Evolutionary conservation across 75 land plant species (phyloP), one percentile per base, ranked within the genome.

Genomic region (Pinus albicaulis): DNA sequence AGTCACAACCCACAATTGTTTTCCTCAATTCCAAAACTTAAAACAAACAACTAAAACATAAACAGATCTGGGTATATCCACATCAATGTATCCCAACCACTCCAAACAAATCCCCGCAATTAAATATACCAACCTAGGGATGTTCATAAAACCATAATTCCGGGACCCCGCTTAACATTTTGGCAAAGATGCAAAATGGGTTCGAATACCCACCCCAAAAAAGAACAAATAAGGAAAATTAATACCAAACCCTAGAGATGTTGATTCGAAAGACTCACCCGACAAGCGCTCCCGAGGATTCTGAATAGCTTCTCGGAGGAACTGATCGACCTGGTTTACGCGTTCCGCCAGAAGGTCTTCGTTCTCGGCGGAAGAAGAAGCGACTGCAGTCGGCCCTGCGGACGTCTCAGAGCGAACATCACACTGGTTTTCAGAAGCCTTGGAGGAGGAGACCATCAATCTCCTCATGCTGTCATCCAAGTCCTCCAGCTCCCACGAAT

Each of bases 401-500:
- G 53, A 48, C 53, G 53, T 48, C 53, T 48, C 53, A 10, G 53
- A 48, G 53, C 53, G 53, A 3, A 11, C 53, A 48, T 10, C 53
- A 11, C 53, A 48, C 11, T 48, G 53, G 53, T 11, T 48, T 11
- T 48, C 53, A 12, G 53, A 48, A 48, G 1, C 53, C 53, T 48
- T 48, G 11, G 53, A 48, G 11, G 53, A 48, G 2, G 53, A 11
- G 53, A 48, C 53, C 53, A 48, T 48, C 53, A 48, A 48, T 48
- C 53, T 48, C 53, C 79, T 85, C 86, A 96, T 76, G 76, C 79
- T 83, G 70, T 83, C 96, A 38, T 94, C 99, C 77, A 94, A 65
- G 79, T 96, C 99, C 63, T 90, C 98, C 80, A 84, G 80, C 83
- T 96, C 99, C 99, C 99, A 96, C 10, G 96, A 93, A 31, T 93